Conservation (phyloP, 139 green algal species). For the Gonium pectorale region DNA sequence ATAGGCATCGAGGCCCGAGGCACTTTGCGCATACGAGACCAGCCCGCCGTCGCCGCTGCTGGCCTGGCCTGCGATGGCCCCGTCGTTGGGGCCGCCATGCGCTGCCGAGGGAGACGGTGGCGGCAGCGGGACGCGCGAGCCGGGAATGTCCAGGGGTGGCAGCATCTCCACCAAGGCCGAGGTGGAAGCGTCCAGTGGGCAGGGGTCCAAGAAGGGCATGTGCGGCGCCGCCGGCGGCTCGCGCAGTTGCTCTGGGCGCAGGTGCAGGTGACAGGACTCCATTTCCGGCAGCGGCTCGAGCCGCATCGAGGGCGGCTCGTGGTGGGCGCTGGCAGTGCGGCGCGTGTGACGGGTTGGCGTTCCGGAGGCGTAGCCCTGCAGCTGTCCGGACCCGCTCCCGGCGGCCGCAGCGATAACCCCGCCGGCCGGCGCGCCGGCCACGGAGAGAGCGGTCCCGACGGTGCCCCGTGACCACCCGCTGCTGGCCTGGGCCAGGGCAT, state of each 20-base stretch:
- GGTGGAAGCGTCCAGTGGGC: neutral
- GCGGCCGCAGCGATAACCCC: neutral
- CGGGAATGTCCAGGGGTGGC: too few relatives aligned
- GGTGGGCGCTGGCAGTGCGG: slow-evolving; percentile 5
- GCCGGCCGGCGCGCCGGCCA: neutral
- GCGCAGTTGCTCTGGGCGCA: neutral
- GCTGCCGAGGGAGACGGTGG: neutral
- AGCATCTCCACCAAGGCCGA: too few relatives aligned
- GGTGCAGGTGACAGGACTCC: slow-evolving; percentile 13
- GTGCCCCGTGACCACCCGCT: neutral
- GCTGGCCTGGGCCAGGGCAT: neutral
- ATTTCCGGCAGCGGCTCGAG: slow-evolving; percentile 28
- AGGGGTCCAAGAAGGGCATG: neutral
- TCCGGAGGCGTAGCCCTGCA: neutral
- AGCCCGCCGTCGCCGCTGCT: neutral
- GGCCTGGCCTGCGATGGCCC: neutral
- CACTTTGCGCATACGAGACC: neutral
- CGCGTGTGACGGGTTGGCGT: neutral
- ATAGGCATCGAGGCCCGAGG: too few relatives aligned
- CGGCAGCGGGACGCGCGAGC: neutral
- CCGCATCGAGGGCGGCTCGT: neutral
- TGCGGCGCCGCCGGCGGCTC: neutral
- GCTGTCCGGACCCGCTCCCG: neutral
- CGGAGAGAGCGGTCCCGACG: too few relatives aligned
- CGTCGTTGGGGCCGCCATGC: neutral